Base-by-base conservation (phyloP, 1,139 yeast species). In the Saccharomyces hybrid region DNA sequence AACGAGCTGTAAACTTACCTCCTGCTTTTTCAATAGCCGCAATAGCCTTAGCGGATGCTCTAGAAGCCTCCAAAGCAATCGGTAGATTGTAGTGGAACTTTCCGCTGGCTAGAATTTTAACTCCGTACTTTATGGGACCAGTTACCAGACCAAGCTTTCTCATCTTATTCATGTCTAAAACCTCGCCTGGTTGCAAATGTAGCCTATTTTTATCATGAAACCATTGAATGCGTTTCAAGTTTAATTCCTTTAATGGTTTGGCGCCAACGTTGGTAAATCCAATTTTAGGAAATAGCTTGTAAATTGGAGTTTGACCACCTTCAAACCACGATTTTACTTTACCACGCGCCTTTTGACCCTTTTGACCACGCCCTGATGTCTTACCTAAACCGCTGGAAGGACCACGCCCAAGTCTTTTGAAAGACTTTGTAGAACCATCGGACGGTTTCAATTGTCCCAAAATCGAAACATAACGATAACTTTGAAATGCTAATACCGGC, bases 291-390 rank as follows among this genome's bases (percentile, higher is more conserved):
- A 90, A 89, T 57, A 90, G 75, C 70, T 87, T 87, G 67, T 83
- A 87, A 64, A 85, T 85, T 26, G 98, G 98, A 0, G 99, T 93
- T 71, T 93, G 99, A 67, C 99, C 99, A 81, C 99, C 99, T 76
- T 93, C 99, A 70, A 91, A 88, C 93, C 96, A 89, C 59, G 86
- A 82, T 56, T 91, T 93, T 25, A 91, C 95, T 53, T 84, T 82
- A 41, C 93, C 88, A 73, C 98, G 82, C 13, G 98, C 97, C 74
- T 91, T 91, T 71, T 93, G 99, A 82, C 99, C 99, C 74, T 91
- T 95, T 68, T 89, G 96, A 76, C 99, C 99, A 70, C 99, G 81
- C 51, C 96, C 96, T 3, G 98, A 83, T 1, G 98, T 93, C 72
- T 91, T 90, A 75, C 99, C 95, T 62, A 77, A 76, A 14, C 96